Percentiles rank a stretch among this genome's conserved stretches.
Conservation (phyloP, 495 filamentous ascomycete species). For the Penicillium nucicola region DNA sequence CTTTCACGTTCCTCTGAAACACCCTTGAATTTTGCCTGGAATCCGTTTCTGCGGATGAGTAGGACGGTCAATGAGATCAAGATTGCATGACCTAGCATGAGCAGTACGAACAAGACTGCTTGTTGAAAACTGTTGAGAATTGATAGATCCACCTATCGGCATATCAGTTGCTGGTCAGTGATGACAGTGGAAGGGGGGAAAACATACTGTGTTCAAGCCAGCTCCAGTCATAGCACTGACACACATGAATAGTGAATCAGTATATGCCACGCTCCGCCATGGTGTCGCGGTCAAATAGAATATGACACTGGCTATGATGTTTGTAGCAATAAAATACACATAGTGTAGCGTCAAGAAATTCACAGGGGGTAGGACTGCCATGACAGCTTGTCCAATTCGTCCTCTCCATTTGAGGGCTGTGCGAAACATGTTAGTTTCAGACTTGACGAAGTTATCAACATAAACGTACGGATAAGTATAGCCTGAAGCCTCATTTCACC, state of each 20-base stretch:
- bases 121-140: slow-evolving; percentile 79
- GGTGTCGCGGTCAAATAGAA: slow-evolving; percentile 71
- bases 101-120: slow-evolving; percentile 65
- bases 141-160: slow-evolving; percentile 58
- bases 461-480: slow-evolving; percentile 8
- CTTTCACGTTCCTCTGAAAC: slow-evolving; percentile 48
- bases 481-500: slow-evolving; percentile 2
- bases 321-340: slow-evolving; percentile 69
- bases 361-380: slow-evolving; percentile 39
- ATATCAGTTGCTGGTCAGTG: too few species aligned
- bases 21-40: slow-evolving; percentile 62
- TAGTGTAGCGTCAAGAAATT: slow-evolving; percentile 82
- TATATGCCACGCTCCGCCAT: slow-evolving; percentile 61
- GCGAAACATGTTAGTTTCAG: not conserved
- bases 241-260: slow-evolving; percentile 72
- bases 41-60: slow-evolving; percentile 63
- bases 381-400: slow-evolving; percentile 20
- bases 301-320: slow-evolving; percentile 62
- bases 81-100: slow-evolving; percentile 65
- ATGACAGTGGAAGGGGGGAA: too few species aligned
- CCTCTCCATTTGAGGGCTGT: slow-evolving; percentile 21
- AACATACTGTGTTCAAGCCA: slow-evolving; percentile 65
- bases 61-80: slow-evolving; percentile 41
- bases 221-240: slow-evolving; percentile 80
- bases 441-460: not conserved